Evolutionary conservation across 2,329 filamentous ascomycete genomes (phyloP).

Genomic region (Fusarium bactridioides): DNA sequence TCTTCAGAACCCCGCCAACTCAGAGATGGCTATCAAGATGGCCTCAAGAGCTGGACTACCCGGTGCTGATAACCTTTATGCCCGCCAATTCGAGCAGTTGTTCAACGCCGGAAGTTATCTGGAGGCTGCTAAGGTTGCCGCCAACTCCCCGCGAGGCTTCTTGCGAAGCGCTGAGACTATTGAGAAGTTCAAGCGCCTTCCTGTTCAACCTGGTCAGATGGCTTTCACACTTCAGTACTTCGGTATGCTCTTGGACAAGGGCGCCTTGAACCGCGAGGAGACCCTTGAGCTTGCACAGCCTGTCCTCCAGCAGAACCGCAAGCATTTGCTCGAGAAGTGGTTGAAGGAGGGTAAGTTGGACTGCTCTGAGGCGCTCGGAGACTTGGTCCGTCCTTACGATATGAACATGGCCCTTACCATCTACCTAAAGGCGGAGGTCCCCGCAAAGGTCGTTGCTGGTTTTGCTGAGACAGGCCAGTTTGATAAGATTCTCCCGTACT

Average conservation of each 20-base stretch:
- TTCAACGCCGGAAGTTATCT: constrained; percentile 81
- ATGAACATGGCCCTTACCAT: constrained; percentile 86
- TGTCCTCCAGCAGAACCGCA: constrained; percentile 91
- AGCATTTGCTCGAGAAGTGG: constrained; percentile 98
- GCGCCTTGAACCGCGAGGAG: constrained; percentile 89
- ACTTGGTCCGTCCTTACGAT: constrained; percentile 90
- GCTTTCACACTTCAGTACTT: constrained; percentile 98
- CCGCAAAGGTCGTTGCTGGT: constrained; percentile 93
- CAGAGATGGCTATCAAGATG: constrained; percentile 92
- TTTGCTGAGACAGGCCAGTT: constrained; percentile 97
- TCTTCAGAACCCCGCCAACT: constrained; percentile 94
- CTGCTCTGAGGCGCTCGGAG: constrained; percentile 95
- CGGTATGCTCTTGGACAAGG: constrained; percentile 95
- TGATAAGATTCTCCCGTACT: constrained; percentile 94
- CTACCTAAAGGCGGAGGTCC: constrained; percentile 88
- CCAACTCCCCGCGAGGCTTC: constrained; percentile 95
- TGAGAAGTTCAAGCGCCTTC: constrained; percentile 90
- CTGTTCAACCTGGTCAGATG: constrained; percentile 83
- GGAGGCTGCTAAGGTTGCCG: constrained; percentile 93
- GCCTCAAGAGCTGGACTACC: constrained; percentile 93
- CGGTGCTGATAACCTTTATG: constrained; percentile 92
- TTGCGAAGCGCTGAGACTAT: constrained; percentile 94
- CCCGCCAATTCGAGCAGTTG: constrained; percentile 89
- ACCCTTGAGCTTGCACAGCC: constrained; percentile 93
- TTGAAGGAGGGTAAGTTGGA: constrained; percentile 94